phyloP scores from a whole-genome alignment of 106 monocot genomes.

The Apostasia shenzhenica region DNA sequence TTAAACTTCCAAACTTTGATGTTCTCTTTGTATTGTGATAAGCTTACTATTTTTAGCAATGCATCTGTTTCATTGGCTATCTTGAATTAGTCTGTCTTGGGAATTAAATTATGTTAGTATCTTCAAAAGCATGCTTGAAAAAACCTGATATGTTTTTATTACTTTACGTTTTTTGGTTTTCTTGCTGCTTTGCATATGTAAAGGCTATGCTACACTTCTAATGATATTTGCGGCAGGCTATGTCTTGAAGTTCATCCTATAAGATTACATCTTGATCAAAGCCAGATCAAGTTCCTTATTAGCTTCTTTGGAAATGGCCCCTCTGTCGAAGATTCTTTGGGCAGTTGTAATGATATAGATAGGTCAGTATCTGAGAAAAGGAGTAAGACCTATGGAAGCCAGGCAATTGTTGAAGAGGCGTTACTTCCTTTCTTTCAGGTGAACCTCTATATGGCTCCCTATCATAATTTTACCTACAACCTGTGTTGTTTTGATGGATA shows the following conservation, averaged over 20 bases:
- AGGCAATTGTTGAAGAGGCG: conserved; percentile 64
- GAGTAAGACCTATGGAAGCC: conserved; percentile 20
- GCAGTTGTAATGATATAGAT: conserved; percentile 25
- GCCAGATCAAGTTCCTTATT: conserved; percentile 76
- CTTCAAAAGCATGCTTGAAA: too few relatives aligned
- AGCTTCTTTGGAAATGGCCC: conserved; percentile 60
- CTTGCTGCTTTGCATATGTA: neutral
- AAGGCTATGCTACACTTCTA: neutral
- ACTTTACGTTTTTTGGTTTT: too few relatives aligned
- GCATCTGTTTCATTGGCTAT: too few relatives aligned
- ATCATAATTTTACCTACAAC: too few relatives aligned
- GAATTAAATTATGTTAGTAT: too few relatives aligned
- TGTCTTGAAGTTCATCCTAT: conserved; percentile 65
- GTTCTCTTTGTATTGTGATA: too few relatives aligned
- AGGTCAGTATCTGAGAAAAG: conserved; percentile 11
- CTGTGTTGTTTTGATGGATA: too few relatives aligned
- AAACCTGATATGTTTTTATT: too few relatives aligned
- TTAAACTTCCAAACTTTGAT: too few relatives aligned
- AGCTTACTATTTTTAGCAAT: too few relatives aligned
- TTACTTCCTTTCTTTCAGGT: conserved; percentile 99
- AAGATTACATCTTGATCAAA: conserved; percentile 88
- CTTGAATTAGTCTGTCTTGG: too few relatives aligned
- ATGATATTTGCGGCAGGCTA: conserved; percentile 38
- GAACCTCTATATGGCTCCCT: conserved; percentile 1
- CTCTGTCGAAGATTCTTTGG: conserved; percentile 12